phyloP scores from a whole-genome alignment of 768 basidiomycete species.

The Mycena maculata region DNA sequence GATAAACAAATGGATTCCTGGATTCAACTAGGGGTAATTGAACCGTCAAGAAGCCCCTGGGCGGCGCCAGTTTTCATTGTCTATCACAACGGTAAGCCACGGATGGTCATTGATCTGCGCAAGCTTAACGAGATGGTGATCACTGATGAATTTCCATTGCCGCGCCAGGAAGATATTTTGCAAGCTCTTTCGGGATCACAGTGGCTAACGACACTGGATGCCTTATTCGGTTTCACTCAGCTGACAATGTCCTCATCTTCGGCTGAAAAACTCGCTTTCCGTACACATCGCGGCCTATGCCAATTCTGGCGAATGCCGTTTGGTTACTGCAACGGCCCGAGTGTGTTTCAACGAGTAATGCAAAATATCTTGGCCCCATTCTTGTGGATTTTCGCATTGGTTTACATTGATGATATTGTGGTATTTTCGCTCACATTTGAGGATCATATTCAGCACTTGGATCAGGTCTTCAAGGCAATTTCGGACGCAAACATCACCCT shows the following conservation, averaged over 20 bases:
- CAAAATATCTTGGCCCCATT: constrained; percentile 47
- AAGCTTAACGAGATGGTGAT: constrained; percentile 35
- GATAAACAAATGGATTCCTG: constrained; percentile 37
- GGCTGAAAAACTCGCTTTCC: constrained; percentile 46
- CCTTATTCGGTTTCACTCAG: background rate
- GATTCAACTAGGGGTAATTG: constrained; percentile 51
- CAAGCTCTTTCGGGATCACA: constrained; percentile 30
- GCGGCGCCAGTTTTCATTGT: background rate
- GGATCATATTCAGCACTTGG: constrained; percentile 36
- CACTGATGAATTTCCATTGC: background rate
- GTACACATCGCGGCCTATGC: constrained; percentile 50
- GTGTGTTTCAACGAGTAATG: constrained; percentile 55
- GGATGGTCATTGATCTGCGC: constrained; percentile 49
- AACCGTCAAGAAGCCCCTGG: constrained; percentile 49
- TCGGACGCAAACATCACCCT: constrained; percentile 43
- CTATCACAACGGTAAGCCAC: constrained; percentile 50
- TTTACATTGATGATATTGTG: constrained; percentile 57
- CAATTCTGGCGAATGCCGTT: constrained; percentile 58
- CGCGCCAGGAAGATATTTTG: constrained; percentile 38
- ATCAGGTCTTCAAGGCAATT: constrained; percentile 44
- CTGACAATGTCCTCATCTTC: background rate
- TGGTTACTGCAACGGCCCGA: constrained; percentile 48
- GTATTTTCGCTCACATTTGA: constrained; percentile 38
- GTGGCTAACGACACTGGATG: background rate
- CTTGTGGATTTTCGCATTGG: constrained; percentile 51